Evolutionary conservation across 1,139 yeast genomes (phyloP).

Genomic region (Taphrina betulina): DNA sequence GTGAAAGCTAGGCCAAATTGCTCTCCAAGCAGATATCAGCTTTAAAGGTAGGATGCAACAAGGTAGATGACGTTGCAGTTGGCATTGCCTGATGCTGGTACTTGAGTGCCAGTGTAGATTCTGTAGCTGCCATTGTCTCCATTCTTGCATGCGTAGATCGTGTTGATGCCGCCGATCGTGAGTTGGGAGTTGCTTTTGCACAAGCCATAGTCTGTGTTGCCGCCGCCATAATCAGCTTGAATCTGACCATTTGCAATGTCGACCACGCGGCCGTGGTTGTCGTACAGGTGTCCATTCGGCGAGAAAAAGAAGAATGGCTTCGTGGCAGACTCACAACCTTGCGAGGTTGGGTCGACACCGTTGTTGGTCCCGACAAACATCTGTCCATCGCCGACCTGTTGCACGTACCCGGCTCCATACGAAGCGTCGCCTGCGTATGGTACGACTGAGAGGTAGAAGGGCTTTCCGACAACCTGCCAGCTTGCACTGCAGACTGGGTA

Average conservation of each 20-base stretch:
- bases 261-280: constrained; percentile 29
- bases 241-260: constrained; percentile 27
- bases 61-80: constrained; percentile 30
- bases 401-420: constrained; percentile 26
- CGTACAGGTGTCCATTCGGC: constrained; percentile 22
- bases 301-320: constrained; percentile 32
- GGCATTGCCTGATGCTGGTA: constrained; percentile 12
- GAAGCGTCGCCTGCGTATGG: constrained; percentile 22
- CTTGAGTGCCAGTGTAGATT: constrained; percentile 29
- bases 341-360: constrained; percentile 17
- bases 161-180: constrained; percentile 26
- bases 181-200: constrained; percentile 5
- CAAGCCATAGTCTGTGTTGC: constrained; percentile 19
- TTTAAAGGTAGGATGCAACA: constrained; percentile 12
- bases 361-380: constrained; percentile 17
- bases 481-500: constrained; percentile 21
- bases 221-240: constrained; percentile 32
- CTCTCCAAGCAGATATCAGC: too few relatives aligned
- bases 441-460: constrained; percentile 21
- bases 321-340: constrained; percentile 18
- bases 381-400: constrained; percentile 26
- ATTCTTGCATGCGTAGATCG: constrained; percentile 27
- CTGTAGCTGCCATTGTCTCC: constrained; percentile 10
- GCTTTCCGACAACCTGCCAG: constrained; percentile 3
- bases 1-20: too few relatives aligned